Conservation (phyloP, 2,329 filamentous ascomycete species). For the Zasmidium angulare region DNA sequence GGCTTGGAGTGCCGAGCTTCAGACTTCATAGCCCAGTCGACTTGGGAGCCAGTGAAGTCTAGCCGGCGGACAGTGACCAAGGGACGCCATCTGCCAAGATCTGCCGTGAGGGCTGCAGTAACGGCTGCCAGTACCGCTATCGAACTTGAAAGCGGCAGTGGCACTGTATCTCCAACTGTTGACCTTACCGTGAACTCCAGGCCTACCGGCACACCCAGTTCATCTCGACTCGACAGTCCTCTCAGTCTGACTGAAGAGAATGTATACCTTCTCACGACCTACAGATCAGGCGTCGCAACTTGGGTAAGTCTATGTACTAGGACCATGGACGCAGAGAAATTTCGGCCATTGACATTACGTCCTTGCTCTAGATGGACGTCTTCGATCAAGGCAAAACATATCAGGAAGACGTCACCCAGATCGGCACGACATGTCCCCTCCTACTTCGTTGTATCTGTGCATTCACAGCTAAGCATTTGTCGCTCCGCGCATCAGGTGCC, state of each 20-base stretch:
- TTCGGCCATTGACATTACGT: too few species aligned
- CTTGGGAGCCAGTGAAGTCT: background rate
- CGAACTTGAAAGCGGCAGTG: too few species aligned
- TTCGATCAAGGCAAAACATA: background rate
- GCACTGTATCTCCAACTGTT: too few species aligned
- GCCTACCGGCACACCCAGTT: too few species aligned
- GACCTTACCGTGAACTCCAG: too few species aligned
- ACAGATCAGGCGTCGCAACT: background rate
- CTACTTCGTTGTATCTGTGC: background rate
- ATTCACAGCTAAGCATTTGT: background rate
- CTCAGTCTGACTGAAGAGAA: background rate
- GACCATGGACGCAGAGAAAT: too few species aligned
- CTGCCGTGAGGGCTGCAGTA: background rate
- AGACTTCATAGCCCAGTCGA: background rate
- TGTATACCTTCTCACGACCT: background rate
- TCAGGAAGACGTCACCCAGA: background rate
- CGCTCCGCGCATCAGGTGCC: background rate
- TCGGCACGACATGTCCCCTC: background rate
- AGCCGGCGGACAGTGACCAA: background rate
- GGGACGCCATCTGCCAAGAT: too few species aligned
- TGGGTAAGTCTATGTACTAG: background rate
- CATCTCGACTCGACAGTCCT: background rate
- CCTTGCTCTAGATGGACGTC: background rate
- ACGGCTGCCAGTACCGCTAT: too few species aligned
- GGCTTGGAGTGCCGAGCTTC: background rate